Evolutionary conservation across 2,329 filamentous ascomycete species (phyloP), one percentile per base, ranked within the genome.

Genomic region (Cladosporium halotolerans): DNA sequence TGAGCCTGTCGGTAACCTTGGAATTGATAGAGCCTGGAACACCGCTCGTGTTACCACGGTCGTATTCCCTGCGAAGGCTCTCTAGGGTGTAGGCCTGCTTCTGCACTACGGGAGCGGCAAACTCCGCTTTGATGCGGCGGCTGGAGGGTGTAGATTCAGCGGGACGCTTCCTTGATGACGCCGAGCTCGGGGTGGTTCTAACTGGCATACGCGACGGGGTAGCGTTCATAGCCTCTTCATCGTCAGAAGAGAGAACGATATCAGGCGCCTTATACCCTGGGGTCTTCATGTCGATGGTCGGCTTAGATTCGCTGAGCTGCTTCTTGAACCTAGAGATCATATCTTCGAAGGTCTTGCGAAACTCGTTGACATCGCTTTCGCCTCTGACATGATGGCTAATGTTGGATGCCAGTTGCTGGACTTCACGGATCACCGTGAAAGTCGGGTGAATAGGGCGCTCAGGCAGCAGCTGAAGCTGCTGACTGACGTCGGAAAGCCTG

Each of bases 401-500:
- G 0, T 73, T 64, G 0, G 73, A 70, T 0, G 79, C 77, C 56
- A 92, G 84, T 0, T 71, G 72, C 10, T 74, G 72, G 0, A 92
- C 66, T 9, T 81, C 79, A 2, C 78, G 77, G 16, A 78, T 77
- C 0, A 95, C 77, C 9, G 83, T 80, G 0, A 83, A 73, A n/a
- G 83, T 78, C 0, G 89, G 79, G 41, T 89, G 88, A 0, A 73
- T 69, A 0, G 69, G 69, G 0, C 86, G 85, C 0, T 88, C 78
- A 36, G 88, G 84, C 0, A 91, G 76, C 0, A 69, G 70, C 0
- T 66, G 58, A 0, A 95, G 74, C 53, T 85, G 72, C 0, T 63
- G 60, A 1, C 81, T 73, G 2, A 90, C 80, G 0, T 73, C 65
- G 0, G 68, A 57, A 0, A 86, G 75, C 4, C 79, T 70, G 1